A percentile compares a stretch with the other conserved stretches of the same genome.
Conservation (phyloP, 2,329 filamentous ascomycete species). For the Phyllosticta paracitricarpa region DNA sequence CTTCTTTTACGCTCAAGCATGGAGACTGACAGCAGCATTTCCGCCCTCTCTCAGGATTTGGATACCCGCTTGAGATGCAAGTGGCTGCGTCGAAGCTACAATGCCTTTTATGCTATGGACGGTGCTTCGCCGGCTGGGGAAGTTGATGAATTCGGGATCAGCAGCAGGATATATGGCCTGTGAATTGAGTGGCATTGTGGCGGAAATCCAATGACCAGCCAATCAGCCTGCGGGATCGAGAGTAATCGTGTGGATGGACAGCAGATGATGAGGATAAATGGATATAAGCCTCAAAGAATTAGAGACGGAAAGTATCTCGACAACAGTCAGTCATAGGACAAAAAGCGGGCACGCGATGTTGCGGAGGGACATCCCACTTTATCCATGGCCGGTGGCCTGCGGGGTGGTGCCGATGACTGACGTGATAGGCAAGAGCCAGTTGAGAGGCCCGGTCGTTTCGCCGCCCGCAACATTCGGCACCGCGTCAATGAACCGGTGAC, state of each 20-base stretch:
- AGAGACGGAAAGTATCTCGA: not conserved
- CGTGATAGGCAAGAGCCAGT: not conserved
- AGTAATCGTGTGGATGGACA: not conserved
- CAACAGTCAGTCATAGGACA: not conserved
- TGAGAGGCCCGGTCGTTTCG: not conserved
- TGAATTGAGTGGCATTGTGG: conserved; percentile 38
- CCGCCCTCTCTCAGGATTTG: conserved; percentile 77
- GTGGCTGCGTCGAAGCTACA: conserved; percentile 77
- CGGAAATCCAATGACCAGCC: not conserved
- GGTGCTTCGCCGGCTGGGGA: conserved; percentile 75
- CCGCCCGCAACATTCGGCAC: not conserved
- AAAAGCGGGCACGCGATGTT: not conserved
- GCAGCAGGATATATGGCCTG: conserved; percentile 38
- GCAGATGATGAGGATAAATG: not conserved
- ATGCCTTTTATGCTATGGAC: conserved; percentile 91
- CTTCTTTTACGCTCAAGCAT: not conserved
- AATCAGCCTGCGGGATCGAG: not conserved
- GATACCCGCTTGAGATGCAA: conserved; percentile 81
- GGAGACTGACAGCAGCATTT: conserved; percentile 66
- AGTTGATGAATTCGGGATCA: conserved; percentile 49
- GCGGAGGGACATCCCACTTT: not conserved
- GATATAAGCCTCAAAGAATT: too few relatives aligned
- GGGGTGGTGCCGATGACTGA: not conserved
- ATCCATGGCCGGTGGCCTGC: not conserved
- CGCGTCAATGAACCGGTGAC: not conserved